Conservation (phyloP, 2,329 filamentous ascomycete genomes). For the Fusarium sublunatum region DNA sequence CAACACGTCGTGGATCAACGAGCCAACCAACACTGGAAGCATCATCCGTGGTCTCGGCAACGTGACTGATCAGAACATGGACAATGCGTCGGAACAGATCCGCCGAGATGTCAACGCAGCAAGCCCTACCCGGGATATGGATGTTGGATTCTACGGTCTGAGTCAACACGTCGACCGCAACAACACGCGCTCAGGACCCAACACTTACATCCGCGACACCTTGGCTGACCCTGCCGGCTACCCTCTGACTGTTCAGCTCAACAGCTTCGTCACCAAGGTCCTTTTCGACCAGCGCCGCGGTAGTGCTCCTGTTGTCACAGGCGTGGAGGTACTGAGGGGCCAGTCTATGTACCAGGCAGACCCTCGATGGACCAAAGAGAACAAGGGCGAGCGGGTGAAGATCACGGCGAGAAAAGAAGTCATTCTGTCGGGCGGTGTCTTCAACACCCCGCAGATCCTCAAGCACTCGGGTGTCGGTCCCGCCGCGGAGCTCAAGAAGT, state of each 20-base stretch:
- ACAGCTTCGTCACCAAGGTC: background rate
- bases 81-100: too few species aligned
- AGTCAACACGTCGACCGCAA: too few species aligned
- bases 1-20: too few species aligned
- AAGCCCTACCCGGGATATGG: too few species aligned
- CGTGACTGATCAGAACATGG: too few species aligned
- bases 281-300: constrained; percentile 26
- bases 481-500: constrained; percentile 52
- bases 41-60: too few species aligned
- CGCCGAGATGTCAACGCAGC: too few species aligned
- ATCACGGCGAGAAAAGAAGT: constrained; percentile 59
- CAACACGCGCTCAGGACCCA: too few species aligned
- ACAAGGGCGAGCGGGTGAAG: constrained; percentile 47
- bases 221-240: constrained; percentile 60
- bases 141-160: too few species aligned
- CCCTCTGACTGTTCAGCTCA: background rate
- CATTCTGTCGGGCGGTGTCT: constrained; percentile 62
- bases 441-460: constrained; percentile 65
- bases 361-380: constrained; percentile 49
- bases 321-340: constrained; percentile 62
- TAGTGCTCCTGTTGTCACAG: constrained; percentile 50
- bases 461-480: constrained; percentile 64
- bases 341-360: constrained; percentile 59
- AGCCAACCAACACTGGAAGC: too few species aligned
- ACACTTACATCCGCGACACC: too few species aligned